phyloP scores from a whole-genome alignment of 73 alveolate species.

The Symbiodinium natans region DNA sequence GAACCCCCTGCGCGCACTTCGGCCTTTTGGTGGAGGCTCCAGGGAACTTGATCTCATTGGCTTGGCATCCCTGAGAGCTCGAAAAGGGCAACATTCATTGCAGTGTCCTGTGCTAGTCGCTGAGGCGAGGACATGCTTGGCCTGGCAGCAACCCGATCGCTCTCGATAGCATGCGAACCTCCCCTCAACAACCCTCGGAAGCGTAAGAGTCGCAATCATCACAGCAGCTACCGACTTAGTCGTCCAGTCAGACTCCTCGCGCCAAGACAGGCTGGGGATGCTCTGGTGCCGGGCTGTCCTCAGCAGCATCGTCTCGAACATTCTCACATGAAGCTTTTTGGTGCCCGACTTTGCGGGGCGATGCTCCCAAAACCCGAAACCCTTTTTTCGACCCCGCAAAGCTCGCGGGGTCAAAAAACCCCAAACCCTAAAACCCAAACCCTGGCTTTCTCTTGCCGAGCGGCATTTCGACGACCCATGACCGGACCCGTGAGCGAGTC shows the following conservation, averaged over 20 bases:
- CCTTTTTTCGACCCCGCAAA: too few species aligned
- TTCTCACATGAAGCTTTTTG: too few species aligned
- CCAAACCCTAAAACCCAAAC: too few species aligned
- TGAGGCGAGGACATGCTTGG: neutral
- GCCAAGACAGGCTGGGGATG: neutral
- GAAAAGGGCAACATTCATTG: neutral
- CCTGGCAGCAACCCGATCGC: too few species aligned
- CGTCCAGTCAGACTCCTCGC: neutral
- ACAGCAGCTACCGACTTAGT: neutral
- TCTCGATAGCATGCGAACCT: too few species aligned
- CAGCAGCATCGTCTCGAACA: neutral
- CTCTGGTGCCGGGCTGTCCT: conserved; percentile 88
- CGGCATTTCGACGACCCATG: conserved; percentile 53
- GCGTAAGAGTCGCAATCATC: neutral
- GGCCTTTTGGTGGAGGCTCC: conserved; percentile 12
- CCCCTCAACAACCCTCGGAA: conserved; percentile 6
- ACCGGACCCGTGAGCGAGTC: conserved; percentile 60
- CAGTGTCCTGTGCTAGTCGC: neutral
- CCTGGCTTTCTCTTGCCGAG: too few species aligned
- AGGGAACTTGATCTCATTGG: neutral
- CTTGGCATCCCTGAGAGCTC: neutral
- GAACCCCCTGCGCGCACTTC: neutral
- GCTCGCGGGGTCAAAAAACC: too few species aligned
- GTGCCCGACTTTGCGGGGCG: too few species aligned
- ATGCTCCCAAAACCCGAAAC: too few species aligned